Evolutionary conservation across 352 stramenopile species (phyloP).

Genomic region (Pythium guiyangense): DNA sequence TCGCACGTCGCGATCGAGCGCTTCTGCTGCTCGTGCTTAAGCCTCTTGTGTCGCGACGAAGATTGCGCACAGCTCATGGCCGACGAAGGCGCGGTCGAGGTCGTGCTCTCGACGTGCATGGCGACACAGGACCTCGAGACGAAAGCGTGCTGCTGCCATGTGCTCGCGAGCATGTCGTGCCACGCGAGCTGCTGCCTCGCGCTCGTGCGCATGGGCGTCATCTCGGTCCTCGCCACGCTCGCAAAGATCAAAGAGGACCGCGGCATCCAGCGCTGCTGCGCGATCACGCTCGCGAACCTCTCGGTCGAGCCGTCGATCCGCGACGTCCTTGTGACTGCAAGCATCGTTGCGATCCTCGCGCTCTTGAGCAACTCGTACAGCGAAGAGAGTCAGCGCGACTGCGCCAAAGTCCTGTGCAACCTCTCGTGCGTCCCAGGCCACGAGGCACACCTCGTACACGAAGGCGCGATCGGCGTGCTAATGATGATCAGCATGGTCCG

Average conservation of each 20-base stretch:
- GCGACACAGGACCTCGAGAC: conserved; percentile 58
- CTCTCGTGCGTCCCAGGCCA: conserved; percentile 49
- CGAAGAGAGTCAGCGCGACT: conserved; percentile 75
- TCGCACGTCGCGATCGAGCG: conserved; percentile 56
- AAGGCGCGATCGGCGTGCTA: conserved; percentile 60
- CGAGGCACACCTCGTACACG: conserved; percentile 42
- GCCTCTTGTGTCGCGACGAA: conserved; percentile 66
- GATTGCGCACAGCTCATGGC: conserved; percentile 53
- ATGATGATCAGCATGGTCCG: conserved; percentile 83
- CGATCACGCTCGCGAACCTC: conserved; percentile 64
- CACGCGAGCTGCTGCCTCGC: conserved; percentile 54
- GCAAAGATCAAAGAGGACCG: conserved; percentile 44
- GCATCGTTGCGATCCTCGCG: conserved; percentile 46
- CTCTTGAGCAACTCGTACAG: conserved; percentile 79
- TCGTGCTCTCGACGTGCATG: conserved; percentile 53
- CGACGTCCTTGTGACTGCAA: conserved; percentile 35
- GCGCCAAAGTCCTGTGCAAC: conserved; percentile 68
- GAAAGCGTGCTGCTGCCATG: conserved; percentile 70
- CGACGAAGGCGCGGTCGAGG: conserved; percentile 41
- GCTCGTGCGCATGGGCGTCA: conserved; percentile 42
- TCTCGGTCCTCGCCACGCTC: conserved; percentile 55
- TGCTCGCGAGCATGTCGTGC: conserved; percentile 69
- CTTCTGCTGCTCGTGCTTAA: conserved; percentile 68
- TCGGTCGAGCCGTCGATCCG: conserved; percentile 49
- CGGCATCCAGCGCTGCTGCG: conserved; percentile 58